Base-by-base conservation (phyloP, 169 alveolate genomes). In the Plasmodium gonderi region DNA sequence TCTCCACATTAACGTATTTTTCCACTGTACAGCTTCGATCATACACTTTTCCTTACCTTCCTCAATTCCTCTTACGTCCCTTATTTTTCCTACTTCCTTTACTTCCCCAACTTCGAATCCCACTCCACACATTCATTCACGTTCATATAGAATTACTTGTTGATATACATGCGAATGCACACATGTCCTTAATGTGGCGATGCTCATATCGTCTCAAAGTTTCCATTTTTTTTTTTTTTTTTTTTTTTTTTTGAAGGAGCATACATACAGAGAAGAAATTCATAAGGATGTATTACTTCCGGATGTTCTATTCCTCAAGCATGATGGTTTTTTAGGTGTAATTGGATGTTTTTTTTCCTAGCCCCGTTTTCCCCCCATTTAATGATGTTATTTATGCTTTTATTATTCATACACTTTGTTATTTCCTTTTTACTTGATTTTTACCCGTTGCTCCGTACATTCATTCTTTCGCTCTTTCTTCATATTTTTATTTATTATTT, bases 261-360 rank as follows among this genome's bases (percentile, higher is more conserved):
- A 72, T 49, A 94, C 83, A 40, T 7, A 7, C 65, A 38, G 31
- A 0, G 72, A 54, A 54, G 64, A 23, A 0, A 36, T 74, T 38
- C 20, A 33, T 23, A 60, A 23, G 42, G 77, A 42, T n/a, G n/a
- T n/a, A 17, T n/a, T n/a, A n/a, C 44, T 65, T 5, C 90, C 90
- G 12, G 92, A 95, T 93, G 97, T 95, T 72, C 67, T 95, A 76
- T 97, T 97, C 82, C 95, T 95, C 81, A 82, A 94, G 33, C 97
- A 95, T 64, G 97, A 95, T 49, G 99, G 98, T 9, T 97, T 92
- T 93, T 92, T 98, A 47, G 99, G 99, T 33, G 97, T 98, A 0
- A 92, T 98, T n/a, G 99, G 99, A 65, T 96, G 98, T n/a, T 93
- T 97, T 45, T 89, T 96, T 12, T 95, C 97, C 47, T 82, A 82